phyloP scores from a whole-genome alignment of 441 rosid species.

The Omphalea diandra region DNA sequence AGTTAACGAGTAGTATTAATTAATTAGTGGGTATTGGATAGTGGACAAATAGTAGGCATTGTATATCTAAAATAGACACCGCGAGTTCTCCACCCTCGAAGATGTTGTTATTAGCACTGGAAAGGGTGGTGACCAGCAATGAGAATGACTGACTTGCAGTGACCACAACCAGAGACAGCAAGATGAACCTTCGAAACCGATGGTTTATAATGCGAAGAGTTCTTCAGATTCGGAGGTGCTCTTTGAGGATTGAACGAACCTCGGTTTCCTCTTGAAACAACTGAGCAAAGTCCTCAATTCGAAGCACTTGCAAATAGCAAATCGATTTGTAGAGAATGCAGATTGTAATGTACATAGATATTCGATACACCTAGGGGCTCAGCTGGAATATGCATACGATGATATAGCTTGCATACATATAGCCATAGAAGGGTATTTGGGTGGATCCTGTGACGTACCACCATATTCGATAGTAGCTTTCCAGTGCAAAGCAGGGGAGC shows the following conservation, averaged over 20 bases:
- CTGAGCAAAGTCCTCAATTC: conserved; percentile 69
- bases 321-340: conserved; percentile 66
- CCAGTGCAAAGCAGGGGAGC: conserved; percentile 63
- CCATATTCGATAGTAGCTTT: conserved; percentile 80
- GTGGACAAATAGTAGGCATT: no score
- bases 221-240: conserved; percentile 64
- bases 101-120: conserved; percentile 56
- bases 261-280: conserved; percentile 68
- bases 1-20: no score
- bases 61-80: no score
- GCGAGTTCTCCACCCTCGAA: conserved; percentile 81
- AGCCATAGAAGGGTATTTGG: conserved; percentile 58
- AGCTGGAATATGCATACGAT: conserved; percentile 66
- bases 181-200: conserved; percentile 65
- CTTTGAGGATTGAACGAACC: conserved; percentile 55
- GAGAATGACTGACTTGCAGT: conserved; percentile 75
- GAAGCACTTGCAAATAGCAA: conserved; percentile 69
- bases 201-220: conserved; percentile 80
- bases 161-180: conserved; percentile 56
- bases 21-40: no score
- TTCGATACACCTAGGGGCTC: conserved; percentile 75
- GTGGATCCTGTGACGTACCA: conserved; percentile 70
- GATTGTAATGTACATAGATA: conserved; percentile 57
- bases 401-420: conserved; percentile 45
- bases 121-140: conserved; percentile 55